A percentile compares a stretch with the other conserved stretches of the same genome.
Evolutionary conservation across 176 grass and related monocot species (phyloP).

Genomic region (Triticum urartu): DNA sequence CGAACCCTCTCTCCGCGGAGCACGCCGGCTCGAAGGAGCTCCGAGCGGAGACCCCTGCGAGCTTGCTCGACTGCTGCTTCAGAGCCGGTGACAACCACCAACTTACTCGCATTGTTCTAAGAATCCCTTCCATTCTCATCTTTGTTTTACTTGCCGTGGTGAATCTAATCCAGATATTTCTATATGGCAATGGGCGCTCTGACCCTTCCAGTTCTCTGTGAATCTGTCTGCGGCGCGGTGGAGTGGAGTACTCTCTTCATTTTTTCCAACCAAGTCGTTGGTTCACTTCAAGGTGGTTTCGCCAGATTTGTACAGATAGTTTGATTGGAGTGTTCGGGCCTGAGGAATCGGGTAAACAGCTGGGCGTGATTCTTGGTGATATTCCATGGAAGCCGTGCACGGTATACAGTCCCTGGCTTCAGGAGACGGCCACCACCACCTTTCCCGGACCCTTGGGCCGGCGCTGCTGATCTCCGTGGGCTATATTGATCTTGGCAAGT

Average conservation of each 20-base stretch:
- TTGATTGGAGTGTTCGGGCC: neutral
- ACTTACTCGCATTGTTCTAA: neutral
- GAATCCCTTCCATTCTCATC: too few relatives aligned
- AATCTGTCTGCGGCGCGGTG: neutral
- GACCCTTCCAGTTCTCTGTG: neutral
- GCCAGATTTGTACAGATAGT: neutral
- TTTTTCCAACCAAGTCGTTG: neutral
- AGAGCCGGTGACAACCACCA: neutral
- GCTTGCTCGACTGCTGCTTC: neutral
- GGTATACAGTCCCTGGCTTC: conserved; percentile 23
- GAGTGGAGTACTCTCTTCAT: neutral
- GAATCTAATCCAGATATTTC: neutral
- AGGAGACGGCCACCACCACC: conserved; percentile 27
- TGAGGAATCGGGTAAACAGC: neutral
- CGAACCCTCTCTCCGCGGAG: neutral
- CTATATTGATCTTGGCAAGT: conserved; percentile 90
- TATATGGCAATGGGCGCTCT: neutral
- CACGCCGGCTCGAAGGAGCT: neutral
- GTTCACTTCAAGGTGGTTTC: neutral
- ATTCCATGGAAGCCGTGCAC: conserved; percentile 17
- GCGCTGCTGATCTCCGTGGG: conserved; percentile 75
- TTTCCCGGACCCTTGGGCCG: conserved; percentile 54
- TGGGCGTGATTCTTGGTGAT: neutral
- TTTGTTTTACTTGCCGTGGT: neutral
- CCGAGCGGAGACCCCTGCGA: neutral